phyloP scores from a whole-genome alignment of 495 filamentous ascomycete species.

The Hypoxylon cercidicola region DNA sequence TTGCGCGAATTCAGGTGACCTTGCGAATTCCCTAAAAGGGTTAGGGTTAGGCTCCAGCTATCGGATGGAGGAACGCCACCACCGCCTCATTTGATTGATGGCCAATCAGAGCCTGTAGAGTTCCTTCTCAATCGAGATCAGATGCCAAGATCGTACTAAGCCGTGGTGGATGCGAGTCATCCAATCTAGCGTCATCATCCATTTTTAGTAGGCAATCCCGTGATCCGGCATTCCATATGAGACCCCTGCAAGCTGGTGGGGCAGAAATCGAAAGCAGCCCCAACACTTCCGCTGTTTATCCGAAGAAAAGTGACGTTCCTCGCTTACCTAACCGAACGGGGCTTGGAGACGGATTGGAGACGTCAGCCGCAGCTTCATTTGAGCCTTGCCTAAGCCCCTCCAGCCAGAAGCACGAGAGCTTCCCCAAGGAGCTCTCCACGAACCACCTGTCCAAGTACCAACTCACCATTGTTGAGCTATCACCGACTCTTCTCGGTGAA shows the following conservation, averaged over 20 bases:
- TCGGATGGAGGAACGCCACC: conserved; percentile 1
- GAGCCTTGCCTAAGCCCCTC: conserved; percentile 22
- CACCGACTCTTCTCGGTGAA: conserved; percentile 35
- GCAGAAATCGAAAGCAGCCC: not conserved
- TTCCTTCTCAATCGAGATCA: conserved; percentile 4
- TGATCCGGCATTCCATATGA: not conserved
- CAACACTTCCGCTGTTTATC: conserved; percentile 3
- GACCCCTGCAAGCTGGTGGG: not conserved
- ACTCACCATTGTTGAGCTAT: conserved; percentile 26
- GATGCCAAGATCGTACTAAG: conserved; percentile 12
- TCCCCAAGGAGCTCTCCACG: conserved; percentile 4
- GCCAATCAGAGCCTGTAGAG: conserved; percentile 15
- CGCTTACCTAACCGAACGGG: not conserved
- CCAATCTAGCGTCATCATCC: conserved; percentile 12
- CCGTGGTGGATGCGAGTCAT: conserved; percentile 30
- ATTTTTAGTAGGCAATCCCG: conserved; percentile 11
- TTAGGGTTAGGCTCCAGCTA: conserved; percentile 32
- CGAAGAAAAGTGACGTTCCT: conserved; percentile 31
- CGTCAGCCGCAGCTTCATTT: conserved; percentile 30
- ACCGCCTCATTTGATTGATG: not conserved
- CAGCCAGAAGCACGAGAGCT: conserved; percentile 1
- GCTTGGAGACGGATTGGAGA: no score
- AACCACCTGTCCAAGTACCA: conserved; percentile 2
- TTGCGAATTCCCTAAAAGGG: conserved; percentile 10
- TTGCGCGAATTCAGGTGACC: conserved; percentile 42